These are phyloP conservation scores for Camellia japonica DNA, from an alignment of 148 eudicot genomes.

Conservation along the genomic window DNA sequence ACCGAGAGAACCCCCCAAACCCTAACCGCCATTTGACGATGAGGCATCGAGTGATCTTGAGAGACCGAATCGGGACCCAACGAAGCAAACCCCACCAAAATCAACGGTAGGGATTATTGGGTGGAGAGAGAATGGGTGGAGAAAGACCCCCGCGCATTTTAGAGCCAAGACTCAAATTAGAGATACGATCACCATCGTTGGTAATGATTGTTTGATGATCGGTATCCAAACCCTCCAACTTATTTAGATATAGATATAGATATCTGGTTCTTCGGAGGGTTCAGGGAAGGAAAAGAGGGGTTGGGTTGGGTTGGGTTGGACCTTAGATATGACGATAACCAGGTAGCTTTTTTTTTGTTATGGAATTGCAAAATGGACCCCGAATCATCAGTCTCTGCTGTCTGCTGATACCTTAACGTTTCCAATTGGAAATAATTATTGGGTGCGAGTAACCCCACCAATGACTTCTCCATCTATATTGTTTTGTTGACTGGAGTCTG, in stretches of 20 bases:
- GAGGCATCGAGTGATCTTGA: background rate
- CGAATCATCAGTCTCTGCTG: too few relatives aligned
- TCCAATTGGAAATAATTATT: too few relatives aligned
- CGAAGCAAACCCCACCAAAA: background rate
- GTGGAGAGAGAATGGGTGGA: background rate
- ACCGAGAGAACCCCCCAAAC: constrained; percentile 23
- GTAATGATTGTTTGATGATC: background rate
- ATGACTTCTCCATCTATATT: too few relatives aligned
- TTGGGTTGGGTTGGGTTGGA: too few relatives aligned
- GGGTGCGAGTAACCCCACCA: too few relatives aligned
- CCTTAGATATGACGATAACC: too few relatives aligned
- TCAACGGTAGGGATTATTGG: background rate
- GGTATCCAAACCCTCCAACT: background rate
- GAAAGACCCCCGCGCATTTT: background rate
- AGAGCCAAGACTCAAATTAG: background rate
- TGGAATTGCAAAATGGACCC: too few relatives aligned
- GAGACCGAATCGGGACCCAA: background rate
- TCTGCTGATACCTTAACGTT: too few relatives aligned
- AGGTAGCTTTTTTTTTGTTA: too few relatives aligned
- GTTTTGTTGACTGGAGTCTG: too few relatives aligned
- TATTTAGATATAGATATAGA: background rate
- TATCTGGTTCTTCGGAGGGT: background rate
- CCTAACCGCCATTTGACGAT: constrained; percentile 22
- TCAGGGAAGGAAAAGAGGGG: constrained; percentile 9
- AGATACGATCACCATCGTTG: background rate